phyloP scores from a whole-genome alignment of 371 early-diverging fungal species.

The Mucor mucedo region DNA sequence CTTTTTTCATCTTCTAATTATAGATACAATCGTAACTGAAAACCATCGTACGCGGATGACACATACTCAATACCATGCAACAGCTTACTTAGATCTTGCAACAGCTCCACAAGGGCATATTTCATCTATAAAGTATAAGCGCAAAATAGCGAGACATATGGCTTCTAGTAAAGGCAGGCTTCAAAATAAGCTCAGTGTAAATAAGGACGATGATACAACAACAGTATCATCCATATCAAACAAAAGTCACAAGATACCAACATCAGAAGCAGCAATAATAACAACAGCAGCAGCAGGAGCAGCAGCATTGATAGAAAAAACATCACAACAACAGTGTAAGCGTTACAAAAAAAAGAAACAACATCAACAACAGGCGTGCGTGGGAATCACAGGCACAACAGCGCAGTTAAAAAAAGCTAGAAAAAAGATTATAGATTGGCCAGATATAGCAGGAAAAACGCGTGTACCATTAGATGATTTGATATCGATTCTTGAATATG shows the following conservation, averaged over 20 bases:
- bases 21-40: conserved; percentile 12
- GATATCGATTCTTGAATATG: conserved; percentile 63
- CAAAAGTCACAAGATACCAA: neutral
- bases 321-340: neutral
- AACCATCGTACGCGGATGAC: conserved; percentile 18
- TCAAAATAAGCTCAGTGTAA: neutral
- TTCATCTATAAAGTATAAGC: conserved; percentile 9
- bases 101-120: conserved; percentile 19
- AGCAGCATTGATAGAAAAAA: neutral
- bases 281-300: neutral
- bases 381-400: conserved; percentile 30
- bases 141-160: conserved; percentile 10
- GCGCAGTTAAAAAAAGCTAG: conserved; percentile 12
- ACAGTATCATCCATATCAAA: neutral
- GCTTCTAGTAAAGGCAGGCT: neutral
- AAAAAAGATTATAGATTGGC: conserved; percentile 39
- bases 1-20: neutral
- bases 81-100: conserved; percentile 46
- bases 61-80: conserved; percentile 22
- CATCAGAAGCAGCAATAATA: neutral
- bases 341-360: conserved; percentile 9
- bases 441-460: conserved; percentile 43
- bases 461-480: conserved; percentile 63
- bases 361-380: neutral
- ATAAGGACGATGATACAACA: neutral